Conservation (phyloP, 2,329 filamentous ascomycete genomes). For the Pleurostoma richardsiae region DNA sequence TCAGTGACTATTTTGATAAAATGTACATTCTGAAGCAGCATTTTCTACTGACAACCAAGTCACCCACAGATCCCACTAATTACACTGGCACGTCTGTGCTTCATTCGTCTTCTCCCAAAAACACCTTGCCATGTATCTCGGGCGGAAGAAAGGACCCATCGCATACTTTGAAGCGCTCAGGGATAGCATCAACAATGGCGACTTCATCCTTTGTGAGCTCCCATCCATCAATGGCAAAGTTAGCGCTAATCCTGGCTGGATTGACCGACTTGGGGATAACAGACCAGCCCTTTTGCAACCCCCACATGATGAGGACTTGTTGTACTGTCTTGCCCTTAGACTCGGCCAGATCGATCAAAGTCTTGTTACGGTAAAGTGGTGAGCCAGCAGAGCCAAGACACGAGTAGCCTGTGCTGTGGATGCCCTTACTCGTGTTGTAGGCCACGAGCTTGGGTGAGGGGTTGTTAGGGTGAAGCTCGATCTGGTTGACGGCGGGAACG, state of each 20-base stretch:
- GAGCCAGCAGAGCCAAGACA: slow-evolving; percentile 69
- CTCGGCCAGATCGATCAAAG: slow-evolving; percentile 57
- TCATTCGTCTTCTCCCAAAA: too few relatives aligned
- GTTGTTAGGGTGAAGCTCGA: slow-evolving; percentile 77
- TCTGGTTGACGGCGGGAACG: slow-evolving; percentile 68
- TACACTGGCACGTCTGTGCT: too few relatives aligned
- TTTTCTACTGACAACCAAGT: too few relatives aligned
- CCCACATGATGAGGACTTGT: slow-evolving; percentile 77
- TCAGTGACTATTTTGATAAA: too few relatives aligned
- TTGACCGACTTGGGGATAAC: slow-evolving; percentile 85
- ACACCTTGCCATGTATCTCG: too few relatives aligned
- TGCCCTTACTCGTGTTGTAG: slow-evolving; percentile 68
- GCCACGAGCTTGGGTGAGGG: slow-evolving; percentile 74
- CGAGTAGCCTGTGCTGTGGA: slow-evolving; percentile 71
- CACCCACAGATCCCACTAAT: too few relatives aligned
- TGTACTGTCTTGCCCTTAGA: slow-evolving; percentile 64
- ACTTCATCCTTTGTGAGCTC: too few relatives aligned
- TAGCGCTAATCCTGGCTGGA: slow-evolving; percentile 66
- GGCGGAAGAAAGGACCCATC: too few relatives aligned
- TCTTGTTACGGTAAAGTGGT: slow-evolving; percentile 62
- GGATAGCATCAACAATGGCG: too few relatives aligned
- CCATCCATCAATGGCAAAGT: slow-evolving; percentile 73
- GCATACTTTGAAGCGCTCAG: too few relatives aligned
- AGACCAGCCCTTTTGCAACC: slow-evolving; percentile 72
- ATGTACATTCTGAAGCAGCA: too few relatives aligned